Conservation (phyloP, 306 rosid species). For the Vicia faba region DNA sequence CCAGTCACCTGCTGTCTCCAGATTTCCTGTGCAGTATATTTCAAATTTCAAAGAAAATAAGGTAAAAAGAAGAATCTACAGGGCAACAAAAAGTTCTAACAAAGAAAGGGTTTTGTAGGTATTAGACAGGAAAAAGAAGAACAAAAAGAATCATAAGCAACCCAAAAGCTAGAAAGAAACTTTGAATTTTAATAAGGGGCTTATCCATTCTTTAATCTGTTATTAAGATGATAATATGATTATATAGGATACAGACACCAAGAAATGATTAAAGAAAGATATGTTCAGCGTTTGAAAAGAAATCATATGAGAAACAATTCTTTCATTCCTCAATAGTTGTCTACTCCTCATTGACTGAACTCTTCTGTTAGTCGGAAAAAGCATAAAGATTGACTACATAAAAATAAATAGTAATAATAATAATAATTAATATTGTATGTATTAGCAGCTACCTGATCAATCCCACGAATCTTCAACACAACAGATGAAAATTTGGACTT, state of each 20-base stretch:
- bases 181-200: slow-evolving; percentile 1
- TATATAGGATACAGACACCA: slow-evolving; percentile 8
- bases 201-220: slow-evolving; percentile 26
- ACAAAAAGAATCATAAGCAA: slow-evolving; percentile 1
- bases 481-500: slow-evolving; percentile 95
- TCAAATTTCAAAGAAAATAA: slow-evolving; percentile 36
- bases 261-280: slow-evolving; percentile 9
- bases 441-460: slow-evolving; percentile 76
- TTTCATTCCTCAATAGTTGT: slow-evolving; percentile 16
- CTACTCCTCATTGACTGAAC: not conserved
- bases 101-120: slow-evolving; percentile 7
- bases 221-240: slow-evolving; percentile 12
- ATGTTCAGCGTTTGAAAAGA: slow-evolving; percentile 14
- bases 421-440: slow-evolving; percentile 4
- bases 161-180: slow-evolving; percentile 22
- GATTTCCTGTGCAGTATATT: slow-evolving; percentile 63
- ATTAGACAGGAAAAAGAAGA: not conserved
- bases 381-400: not conserved
- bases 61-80: slow-evolving; percentile 18
- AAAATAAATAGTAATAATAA: not conserved
- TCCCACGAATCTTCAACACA: slow-evolving; percentile 92
- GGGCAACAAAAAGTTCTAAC: slow-evolving; percentile 6
- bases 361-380: slow-evolving; percentile 1
- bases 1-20: slow-evolving; percentile 95
- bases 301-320: slow-evolving; percentile 20